A percentile compares a stretch with the other conserved stretches of the same genome.
phyloP scores from a whole-genome alignment of 2,329 filamentous ascomycete genomes.

The Raffaelea arxii region DNA sequence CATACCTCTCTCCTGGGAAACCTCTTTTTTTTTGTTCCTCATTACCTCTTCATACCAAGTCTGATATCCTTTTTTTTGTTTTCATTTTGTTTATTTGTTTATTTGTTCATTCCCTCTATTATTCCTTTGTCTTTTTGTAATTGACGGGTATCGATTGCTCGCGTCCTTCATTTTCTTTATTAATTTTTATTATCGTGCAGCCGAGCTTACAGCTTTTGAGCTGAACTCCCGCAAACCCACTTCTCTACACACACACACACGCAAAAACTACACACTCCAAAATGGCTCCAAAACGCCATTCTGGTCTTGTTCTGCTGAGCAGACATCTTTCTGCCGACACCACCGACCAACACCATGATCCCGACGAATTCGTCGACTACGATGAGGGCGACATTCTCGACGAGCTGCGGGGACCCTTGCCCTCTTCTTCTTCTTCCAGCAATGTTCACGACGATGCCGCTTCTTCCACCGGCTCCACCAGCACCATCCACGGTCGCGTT shows the following conservation, averaged over 20 bases:
- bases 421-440: background rate
- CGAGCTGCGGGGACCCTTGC: conserved; percentile 1
- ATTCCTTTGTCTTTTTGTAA: background rate
- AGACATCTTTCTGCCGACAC: background rate
- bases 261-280: too few relatives aligned
- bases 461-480: background rate
- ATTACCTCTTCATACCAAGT: too few relatives aligned
- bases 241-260: background rate
- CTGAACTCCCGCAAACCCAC: background rate
- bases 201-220: too few relatives aligned
- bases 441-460: background rate
- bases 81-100: background rate
- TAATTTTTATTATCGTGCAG: too few relatives aligned
- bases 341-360: background rate
- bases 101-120: background rate
- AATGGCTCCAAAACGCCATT: background rate
- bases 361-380: background rate
- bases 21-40: background rate
- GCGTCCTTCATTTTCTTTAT: too few relatives aligned
- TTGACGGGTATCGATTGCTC: too few relatives aligned
- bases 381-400: conserved; percentile 7
- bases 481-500: background rate
- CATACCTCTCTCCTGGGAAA: too few relatives aligned
- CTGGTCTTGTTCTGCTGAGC: background rate
- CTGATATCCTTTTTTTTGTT: background rate